phyloP scores from a whole-genome alignment of 2,329 filamentous ascomycete genomes.

The Fulvia fulva region DNA sequence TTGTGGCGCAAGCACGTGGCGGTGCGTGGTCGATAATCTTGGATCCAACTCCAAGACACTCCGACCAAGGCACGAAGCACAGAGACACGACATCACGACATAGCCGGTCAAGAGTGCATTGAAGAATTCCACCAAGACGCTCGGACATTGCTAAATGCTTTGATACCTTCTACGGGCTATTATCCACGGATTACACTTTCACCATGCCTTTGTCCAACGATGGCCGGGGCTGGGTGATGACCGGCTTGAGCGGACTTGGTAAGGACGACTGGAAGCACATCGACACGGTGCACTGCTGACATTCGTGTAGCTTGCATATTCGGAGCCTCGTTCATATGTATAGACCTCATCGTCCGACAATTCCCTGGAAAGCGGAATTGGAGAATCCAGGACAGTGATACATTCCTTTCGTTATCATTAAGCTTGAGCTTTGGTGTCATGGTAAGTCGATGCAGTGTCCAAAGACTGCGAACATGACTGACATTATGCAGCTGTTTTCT shows the following conservation, averaged over 20 bases:
- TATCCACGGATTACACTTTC: not conserved
- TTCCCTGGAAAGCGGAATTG: constrained; percentile 74
- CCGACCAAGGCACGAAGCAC: not conserved
- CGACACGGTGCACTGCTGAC: constrained; percentile 1
- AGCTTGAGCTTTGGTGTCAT: constrained; percentile 95
- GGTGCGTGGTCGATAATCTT: constrained; percentile 2
- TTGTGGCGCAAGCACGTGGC: constrained; percentile 5
- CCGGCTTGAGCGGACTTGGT: constrained; percentile 74
- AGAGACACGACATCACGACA: not conserved
- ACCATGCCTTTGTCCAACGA: constrained; percentile 65
- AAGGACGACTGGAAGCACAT: constrained; percentile 19
- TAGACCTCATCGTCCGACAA: constrained; percentile 71
- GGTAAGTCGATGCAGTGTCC: constrained; percentile 52
- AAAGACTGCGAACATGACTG: constrained; percentile 1
- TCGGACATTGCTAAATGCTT: not conserved
- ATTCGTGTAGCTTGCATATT: constrained; percentile 52
- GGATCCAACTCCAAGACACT: not conserved
- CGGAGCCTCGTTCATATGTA: constrained; percentile 79
- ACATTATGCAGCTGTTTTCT: constrained; percentile 69
- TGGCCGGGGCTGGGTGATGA: constrained; percentile 89
- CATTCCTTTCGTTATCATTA: constrained; percentile 80
- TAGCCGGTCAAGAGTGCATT: not conserved
- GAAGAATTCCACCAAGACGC: not conserved
- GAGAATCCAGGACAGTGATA: constrained; percentile 81
- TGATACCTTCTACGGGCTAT: not conserved